Evolutionary conservation across 768 basidiomycete genomes (phyloP), one percentile per base, ranked within the genome.

Genomic region (Fomitopsis serialis): DNA sequence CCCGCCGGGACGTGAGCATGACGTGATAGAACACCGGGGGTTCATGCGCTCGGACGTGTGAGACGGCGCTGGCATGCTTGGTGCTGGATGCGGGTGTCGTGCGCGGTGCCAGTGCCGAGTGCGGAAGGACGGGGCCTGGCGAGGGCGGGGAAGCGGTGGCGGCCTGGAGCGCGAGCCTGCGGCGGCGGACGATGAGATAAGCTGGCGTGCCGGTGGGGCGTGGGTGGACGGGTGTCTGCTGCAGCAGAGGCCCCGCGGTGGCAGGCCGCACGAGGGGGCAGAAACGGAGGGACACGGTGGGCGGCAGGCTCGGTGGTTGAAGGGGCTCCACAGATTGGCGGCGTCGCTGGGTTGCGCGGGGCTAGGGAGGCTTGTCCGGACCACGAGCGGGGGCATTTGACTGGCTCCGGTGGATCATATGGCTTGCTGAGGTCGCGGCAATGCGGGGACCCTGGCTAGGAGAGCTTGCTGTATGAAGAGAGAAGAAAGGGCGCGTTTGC

Each of bases 31-130:
- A 49, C 17, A 13, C 34, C 22, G 19, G 48, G 36, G 4, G 13
- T 40, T 49, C 48, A 49, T 49, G 36, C 48, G 48, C 48, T 27
- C 24, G 46, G 9, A 24, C 36, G 48, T 49, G 48, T 34, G 48
- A 49, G 36, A 3, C 36, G 27, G 27, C 25, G 24, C 4, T 49
- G 32, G 36, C 36, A 21, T n/a, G 48, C 48, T 11, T 40, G 34
- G 3, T 36, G 21, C 19, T 15, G 37, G 19, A 19, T 40, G 37
- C 37, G 13, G 37, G 37, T 15, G 15, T 15, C 15, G 37, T 40
- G 19, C 37, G 19, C 37, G 37, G 19, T 40, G 37, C 19, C 37
- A 40, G 48, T 47, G 24, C 46, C 48, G 10, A 23, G 32, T 17
- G 8, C 5, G 48, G 48, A 25, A 49, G 36, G 48, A 49, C 34